Conservation (phyloP, 1,284 basidiomycete genomes). For the Porogramme epimiltina region DNA sequence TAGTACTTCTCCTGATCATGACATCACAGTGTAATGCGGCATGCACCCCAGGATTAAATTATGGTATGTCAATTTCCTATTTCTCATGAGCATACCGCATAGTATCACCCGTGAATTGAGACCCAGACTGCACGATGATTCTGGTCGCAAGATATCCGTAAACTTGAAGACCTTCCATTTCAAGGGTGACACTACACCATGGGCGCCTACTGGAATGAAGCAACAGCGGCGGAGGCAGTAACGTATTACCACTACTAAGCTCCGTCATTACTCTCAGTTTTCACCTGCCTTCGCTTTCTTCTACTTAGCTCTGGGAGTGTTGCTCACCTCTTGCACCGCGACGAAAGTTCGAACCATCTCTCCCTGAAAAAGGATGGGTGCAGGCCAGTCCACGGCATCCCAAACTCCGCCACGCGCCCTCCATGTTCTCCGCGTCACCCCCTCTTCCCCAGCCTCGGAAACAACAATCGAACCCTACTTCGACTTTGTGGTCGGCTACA, state of each 20-base stretch:
- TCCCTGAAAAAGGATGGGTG: slow-evolving; percentile 54
- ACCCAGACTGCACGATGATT: not conserved
- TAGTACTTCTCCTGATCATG: no score
- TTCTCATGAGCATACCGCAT: no score
- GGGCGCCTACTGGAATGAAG: slow-evolving; percentile 3
- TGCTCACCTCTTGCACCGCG: no score
- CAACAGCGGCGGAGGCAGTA: no score
- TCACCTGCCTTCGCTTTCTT: not conserved
- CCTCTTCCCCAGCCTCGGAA: slow-evolving; percentile 82
- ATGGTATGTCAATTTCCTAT: no score
- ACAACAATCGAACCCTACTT: slow-evolving; percentile 95
- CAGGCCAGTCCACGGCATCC: slow-evolving; percentile 66
- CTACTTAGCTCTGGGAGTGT: no score
- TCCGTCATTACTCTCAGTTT: not conserved
- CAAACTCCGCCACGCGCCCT: slow-evolving; percentile 68
- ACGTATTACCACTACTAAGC: no score
- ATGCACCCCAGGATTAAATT: no score
- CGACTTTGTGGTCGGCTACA: slow-evolving; percentile 93
- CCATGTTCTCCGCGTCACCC: slow-evolving; percentile 85
- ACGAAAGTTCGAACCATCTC: no score
- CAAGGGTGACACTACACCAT: not conserved
- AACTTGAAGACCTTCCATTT: slow-evolving; percentile 15
- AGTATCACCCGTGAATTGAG: no score
- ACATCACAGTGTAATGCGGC: no score
- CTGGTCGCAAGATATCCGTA: not conserved